These are phyloP conservation scores for Actinomortierella ambigua DNA, from an alignment of 371 early-diverging fungal species.

Conservation along the genomic window DNA sequence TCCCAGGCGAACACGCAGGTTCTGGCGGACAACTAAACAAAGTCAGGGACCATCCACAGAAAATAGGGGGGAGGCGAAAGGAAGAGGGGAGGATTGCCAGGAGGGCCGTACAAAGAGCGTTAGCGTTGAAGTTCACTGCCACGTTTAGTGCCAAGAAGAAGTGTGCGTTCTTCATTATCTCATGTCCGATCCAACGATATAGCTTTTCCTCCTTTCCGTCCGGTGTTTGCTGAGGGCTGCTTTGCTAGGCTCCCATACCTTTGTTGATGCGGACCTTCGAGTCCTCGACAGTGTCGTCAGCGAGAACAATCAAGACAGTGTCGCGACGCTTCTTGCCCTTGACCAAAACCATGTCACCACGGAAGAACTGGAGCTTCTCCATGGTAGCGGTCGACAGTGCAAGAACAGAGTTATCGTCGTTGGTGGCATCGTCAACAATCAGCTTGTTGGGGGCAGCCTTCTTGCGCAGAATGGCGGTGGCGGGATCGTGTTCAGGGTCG, in stretches of 20 bases:
- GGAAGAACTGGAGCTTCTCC: slow-evolving; percentile 91
- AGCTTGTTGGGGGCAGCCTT: slow-evolving; percentile 97
- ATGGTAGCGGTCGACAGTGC: slow-evolving; percentile 91
- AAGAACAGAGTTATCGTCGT: slow-evolving; percentile 96
- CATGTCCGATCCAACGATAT: no score
- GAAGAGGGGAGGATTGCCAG: neutral
- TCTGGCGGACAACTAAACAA: slow-evolving; percentile 87
- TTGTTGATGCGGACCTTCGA: slow-evolving; percentile 95
- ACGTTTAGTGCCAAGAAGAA: neutral
- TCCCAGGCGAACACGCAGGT: slow-evolving; percentile 96
- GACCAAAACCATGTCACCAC: slow-evolving; percentile 94
- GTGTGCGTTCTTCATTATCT: neutral
- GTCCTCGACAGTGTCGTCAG: slow-evolving; percentile 92
- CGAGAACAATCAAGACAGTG: slow-evolving; percentile 93
- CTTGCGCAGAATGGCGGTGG: slow-evolving; percentile 94
- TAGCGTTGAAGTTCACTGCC: no score
- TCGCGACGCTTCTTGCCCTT: slow-evolving; percentile 99
- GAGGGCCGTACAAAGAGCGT: no score
- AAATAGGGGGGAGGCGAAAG: neutral
- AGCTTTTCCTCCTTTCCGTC: neutral
- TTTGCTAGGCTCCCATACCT: slow-evolving; percentile 51
- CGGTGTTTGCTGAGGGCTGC: neutral
- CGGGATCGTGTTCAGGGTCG: slow-evolving; percentile 79
- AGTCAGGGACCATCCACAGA: neutral
- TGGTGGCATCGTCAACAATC: slow-evolving; percentile 95